Conservation (phyloP, 257 asterid genomes). For the Plantago major region DNA sequence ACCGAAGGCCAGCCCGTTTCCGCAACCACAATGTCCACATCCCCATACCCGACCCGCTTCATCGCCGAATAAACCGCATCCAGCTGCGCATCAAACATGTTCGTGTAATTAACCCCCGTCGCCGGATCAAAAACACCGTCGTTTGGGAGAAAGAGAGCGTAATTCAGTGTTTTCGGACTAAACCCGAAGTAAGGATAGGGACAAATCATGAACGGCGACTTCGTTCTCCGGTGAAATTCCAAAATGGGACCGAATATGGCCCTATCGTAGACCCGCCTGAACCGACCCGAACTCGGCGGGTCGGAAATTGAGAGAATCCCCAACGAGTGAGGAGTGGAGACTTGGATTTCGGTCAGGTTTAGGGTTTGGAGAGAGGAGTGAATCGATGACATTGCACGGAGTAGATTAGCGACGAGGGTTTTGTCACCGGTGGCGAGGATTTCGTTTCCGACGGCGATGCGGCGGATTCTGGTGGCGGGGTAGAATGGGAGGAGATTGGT, state of each 20-base stretch:
- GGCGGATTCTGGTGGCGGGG: constrained; percentile 28
- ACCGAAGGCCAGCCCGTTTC: constrained; percentile 57
- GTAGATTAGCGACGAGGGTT: constrained; percentile 27
- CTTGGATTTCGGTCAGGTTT: constrained; percentile 26
- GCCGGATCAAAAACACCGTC: constrained; percentile 29
- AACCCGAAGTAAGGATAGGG: constrained; percentile 45
- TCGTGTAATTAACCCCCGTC: constrained; percentile 34
- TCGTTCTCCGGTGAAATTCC: constrained; percentile 37
- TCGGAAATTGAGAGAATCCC: constrained; percentile 29
- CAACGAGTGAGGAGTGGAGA: constrained; percentile 40
- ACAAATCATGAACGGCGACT: constrained; percentile 44
- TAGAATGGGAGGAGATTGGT: constrained; percentile 23
- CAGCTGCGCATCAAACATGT: constrained; percentile 41
- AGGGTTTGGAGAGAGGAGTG: constrained; percentile 27
- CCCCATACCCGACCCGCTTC: constrained; percentile 43
- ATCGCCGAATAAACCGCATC: constrained; percentile 45
- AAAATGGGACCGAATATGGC: constrained; percentile 31
- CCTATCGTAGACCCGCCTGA: constrained; percentile 32
- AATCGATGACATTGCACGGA: constrained; percentile 21
- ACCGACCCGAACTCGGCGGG: constrained; percentile 38
- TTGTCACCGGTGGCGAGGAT: constrained; percentile 25
- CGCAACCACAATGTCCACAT: constrained; percentile 46
- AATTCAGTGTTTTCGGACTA: constrained; percentile 16
- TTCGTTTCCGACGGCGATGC: constrained; percentile 37
- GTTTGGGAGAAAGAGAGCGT: constrained; percentile 41